Base-by-base conservation (phyloP, 495 filamentous ascomycete genomes). In the Polyplosphaeria fusca region DNA sequence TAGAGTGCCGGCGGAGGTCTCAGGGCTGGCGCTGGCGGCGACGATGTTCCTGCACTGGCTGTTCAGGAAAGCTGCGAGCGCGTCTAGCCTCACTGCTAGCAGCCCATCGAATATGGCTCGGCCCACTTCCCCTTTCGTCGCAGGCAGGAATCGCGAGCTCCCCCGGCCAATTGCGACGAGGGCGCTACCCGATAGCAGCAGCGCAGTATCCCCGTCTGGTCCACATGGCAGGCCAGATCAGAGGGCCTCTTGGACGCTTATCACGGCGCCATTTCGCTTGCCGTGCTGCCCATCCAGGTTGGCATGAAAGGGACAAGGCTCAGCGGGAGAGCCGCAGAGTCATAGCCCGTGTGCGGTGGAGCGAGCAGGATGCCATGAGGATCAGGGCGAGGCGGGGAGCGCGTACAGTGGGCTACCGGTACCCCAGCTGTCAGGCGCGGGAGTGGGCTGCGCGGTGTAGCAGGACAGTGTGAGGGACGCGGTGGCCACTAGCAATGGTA, bases 141-240 rank as follows among this genome's bases (percentile, higher is more conserved):
- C 12, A 20, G 42, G 52, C 37, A 47, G 41, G 28, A 14, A 46
- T 9, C 28, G 18, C 37, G 40, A 42, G 51, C 13, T 19, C 26
- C 54, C 52, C 54, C 44, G 54, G 44, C 52, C 52, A 55, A 53
- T 53, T 4, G 18, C 11, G 41, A 9, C 24, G 30, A 46, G 22
- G 37, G 19, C 20, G n/a, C n/a, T n/a, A n/a, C n/a, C 46, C 18
- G 51, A 28, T 28, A 18, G 43, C 37, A 27, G 19, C 26, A 26
- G 43, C 32, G 38, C n/a, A 35, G 7, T 7, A 35, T 57, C 54
- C 54, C 54, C 27, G 54, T n/a, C n/a, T 22, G 32, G 19, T 28
- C 58, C 58, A 61, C 58, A 50, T 49, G 51, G 51, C 58, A 54
- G 20, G 43, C 28, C 18, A 56, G 43, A 51, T 56, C 52, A 52